Percentiles rank a stretch among this genome's conserved stretches.
These are phyloP conservation scores for Coriaria nepalensis DNA, from an alignment of 306 rosid genomes.

Conservation along the genomic window DNA sequence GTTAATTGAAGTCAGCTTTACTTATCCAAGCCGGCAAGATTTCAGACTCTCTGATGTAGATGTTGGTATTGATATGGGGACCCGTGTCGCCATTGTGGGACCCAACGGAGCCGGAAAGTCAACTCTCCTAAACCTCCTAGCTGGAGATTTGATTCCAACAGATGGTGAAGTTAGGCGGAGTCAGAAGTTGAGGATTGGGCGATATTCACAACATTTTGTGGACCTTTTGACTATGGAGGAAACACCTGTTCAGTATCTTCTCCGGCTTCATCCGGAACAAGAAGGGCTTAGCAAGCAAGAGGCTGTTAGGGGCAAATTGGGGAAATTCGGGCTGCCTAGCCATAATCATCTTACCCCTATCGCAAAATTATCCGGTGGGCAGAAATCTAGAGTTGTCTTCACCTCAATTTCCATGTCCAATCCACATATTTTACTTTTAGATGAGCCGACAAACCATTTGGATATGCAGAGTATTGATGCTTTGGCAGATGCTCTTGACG, in stretches of 20 bases:
- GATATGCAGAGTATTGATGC: constrained; percentile 76
- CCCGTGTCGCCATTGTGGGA: constrained; percentile 51
- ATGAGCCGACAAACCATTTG: constrained; percentile 63
- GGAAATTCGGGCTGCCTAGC: constrained; percentile 51
- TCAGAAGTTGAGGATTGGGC: constrained; percentile 53
- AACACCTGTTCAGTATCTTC: constrained; percentile 48
- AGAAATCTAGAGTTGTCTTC: constrained; percentile 54
- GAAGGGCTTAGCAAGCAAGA: constrained; percentile 66
- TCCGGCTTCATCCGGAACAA: constrained; percentile 54
- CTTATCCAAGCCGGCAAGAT: constrained; percentile 46
- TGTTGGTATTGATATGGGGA: constrained; percentile 54
- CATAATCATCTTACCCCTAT: constrained; percentile 61
- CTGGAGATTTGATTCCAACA: constrained; percentile 40
- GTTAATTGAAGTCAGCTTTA: constrained; percentile 56
- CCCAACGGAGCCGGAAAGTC: constrained; percentile 58
- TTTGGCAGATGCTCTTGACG: constrained; percentile 47
- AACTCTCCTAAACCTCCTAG: constrained; percentile 41
- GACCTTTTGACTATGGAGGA: constrained; percentile 55
- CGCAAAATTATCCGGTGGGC: constrained; percentile 53
- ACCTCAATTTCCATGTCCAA: constrained; percentile 70
- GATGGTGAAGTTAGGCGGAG: constrained; percentile 56
- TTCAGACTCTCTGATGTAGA: constrained; percentile 42
- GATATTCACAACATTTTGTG: constrained; percentile 48
- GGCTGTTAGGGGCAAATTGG: constrained; percentile 46
- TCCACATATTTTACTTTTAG: constrained; percentile 61